Conservation (phyloP, 495 filamentous ascomycete genomes). For the Collariella sp. region DNA sequence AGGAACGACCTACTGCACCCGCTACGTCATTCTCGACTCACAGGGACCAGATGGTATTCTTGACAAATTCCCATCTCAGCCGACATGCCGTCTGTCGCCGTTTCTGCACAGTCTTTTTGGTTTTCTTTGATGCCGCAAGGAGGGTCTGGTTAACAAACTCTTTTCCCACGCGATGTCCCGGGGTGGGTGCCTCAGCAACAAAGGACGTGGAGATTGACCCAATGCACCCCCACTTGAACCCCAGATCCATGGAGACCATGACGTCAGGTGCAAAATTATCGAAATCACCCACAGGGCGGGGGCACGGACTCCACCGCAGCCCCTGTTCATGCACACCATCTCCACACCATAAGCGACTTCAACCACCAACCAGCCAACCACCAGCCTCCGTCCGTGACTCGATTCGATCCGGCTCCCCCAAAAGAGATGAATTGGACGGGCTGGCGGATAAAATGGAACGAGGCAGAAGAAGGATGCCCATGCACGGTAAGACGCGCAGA, state of each 20-base stretch:
- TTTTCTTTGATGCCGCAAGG: not conserved
- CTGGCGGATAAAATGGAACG: too few relatives aligned
- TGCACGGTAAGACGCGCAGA: too few relatives aligned
- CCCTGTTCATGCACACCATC: too few relatives aligned
- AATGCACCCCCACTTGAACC: not conserved
- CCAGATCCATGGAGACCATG: not conserved
- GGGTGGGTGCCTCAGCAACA: too few relatives aligned
- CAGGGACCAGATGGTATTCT: not conserved
- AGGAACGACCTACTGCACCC: not conserved
- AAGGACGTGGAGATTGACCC: not conserved
- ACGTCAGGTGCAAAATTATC: not conserved
- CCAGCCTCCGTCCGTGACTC: too few relatives aligned
- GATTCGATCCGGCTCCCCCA: too few relatives aligned
- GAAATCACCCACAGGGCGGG: not conserved
- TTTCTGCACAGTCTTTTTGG: not conserved
- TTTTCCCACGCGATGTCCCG: too few relatives aligned
- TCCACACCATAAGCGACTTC: too few relatives aligned
- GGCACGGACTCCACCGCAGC: not conserved
- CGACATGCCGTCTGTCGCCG: not conserved
- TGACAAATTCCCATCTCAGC: constrained; percentile 3
- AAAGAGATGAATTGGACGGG: too few relatives aligned
- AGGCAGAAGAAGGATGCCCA: too few relatives aligned
- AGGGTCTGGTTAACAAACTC: too few relatives aligned
- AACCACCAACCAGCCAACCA: too few relatives aligned
- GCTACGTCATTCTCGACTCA: constrained; percentile 2